These are phyloP conservation scores for Brassica juncea DNA, from an alignment of 345 rosid genomes.

Conservation along the genomic window DNA sequence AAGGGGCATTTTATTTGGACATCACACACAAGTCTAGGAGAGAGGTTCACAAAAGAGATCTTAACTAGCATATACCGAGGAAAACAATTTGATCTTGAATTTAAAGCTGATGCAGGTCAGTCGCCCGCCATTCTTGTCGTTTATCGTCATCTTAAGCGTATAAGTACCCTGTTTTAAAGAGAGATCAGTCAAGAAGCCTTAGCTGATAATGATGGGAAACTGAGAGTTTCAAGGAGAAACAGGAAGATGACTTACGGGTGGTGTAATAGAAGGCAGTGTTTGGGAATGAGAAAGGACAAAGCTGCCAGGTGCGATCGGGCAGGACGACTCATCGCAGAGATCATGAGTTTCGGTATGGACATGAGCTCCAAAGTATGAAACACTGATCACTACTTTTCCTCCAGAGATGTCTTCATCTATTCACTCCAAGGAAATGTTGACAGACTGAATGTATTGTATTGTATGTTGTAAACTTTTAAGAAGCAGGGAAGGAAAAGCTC, in stretches of 20 bases:
- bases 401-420: slow-evolving; percentile 53
- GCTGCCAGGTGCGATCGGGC: slow-evolving; percentile 55
- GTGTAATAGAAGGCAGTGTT: slow-evolving; percentile 56
- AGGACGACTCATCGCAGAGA: slow-evolving; percentile 58
- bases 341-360: slow-evolving; percentile 59
- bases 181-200: background rate
- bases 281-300: slow-evolving; percentile 71
- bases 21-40: slow-evolving; percentile 13
- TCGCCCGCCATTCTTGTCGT: slow-evolving; percentile 39
- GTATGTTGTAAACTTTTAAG: background rate
- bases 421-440: background rate
- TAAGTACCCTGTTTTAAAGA: slow-evolving; percentile 56
- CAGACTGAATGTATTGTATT: background rate
- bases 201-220: background rate
- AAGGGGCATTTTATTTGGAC: slow-evolving; percentile 21
- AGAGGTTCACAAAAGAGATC: background rate
- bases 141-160: slow-evolving; percentile 58
- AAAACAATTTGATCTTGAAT: slow-evolving; percentile 29
- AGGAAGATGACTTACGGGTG: slow-evolving; percentile 49
- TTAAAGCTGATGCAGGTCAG: slow-evolving; percentile 66
- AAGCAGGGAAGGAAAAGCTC: background rate
- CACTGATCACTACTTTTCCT: slow-evolving; percentile 56
- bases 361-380: slow-evolving; percentile 48
- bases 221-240: no score
- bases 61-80: slow-evolving; percentile 27